phyloP scores from a whole-genome alignment of 768 basidiomycete genomes.

The Austroboletus eburneus region DNA sequence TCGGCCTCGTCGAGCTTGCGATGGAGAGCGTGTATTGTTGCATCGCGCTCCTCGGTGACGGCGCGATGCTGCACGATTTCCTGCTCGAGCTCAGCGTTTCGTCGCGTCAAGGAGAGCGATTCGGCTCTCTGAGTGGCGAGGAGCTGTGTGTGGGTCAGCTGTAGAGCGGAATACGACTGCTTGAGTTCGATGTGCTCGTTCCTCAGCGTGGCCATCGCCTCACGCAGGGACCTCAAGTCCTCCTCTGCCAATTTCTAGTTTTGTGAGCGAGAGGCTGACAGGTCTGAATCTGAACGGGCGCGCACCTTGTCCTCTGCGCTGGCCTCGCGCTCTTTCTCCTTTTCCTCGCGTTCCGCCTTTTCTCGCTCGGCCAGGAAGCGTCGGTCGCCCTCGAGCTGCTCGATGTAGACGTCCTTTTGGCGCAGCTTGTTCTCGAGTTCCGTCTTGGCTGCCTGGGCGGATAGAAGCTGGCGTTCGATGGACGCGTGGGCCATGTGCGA shows the following conservation, averaged over 20 bases:
- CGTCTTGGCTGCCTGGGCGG: slow-evolving; percentile 55
- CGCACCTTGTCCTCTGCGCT: slow-evolving; percentile 59
- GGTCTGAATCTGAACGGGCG: too few species aligned
- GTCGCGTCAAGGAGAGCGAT: slow-evolving; percentile 44
- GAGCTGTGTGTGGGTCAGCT: slow-evolving; percentile 46
- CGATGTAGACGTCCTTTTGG: slow-evolving; percentile 59
- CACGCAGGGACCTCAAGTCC: slow-evolving; percentile 51
- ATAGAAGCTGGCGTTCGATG: slow-evolving; percentile 64
- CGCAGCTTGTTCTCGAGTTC: slow-evolving; percentile 67
- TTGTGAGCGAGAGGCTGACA: too few species aligned
- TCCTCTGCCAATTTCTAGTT: slow-evolving; percentile 45
- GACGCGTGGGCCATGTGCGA: slow-evolving; percentile 58
- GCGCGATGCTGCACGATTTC: slow-evolving; percentile 43
- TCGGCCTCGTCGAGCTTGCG: slow-evolving; percentile 44
- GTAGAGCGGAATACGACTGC: slow-evolving; percentile 48
- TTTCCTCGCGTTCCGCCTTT: slow-evolving; percentile 63
- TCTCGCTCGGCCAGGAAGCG: slow-evolving; percentile 67
- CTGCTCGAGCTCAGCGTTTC: slow-evolving; percentile 43
- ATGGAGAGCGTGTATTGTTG: slow-evolving; percentile 43
- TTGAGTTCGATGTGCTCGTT: slow-evolving; percentile 60
- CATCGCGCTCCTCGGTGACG: slow-evolving; percentile 39
- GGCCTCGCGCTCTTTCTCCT: slow-evolving; percentile 50
- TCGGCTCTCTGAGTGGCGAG: slow-evolving; percentile 49
- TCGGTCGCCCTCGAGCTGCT: slow-evolving; percentile 66
- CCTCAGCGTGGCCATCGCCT: slow-evolving; percentile 43